Evolutionary conservation across 179 eudicot species (phyloP).

Genomic region (Beta macrorhiza): DNA sequence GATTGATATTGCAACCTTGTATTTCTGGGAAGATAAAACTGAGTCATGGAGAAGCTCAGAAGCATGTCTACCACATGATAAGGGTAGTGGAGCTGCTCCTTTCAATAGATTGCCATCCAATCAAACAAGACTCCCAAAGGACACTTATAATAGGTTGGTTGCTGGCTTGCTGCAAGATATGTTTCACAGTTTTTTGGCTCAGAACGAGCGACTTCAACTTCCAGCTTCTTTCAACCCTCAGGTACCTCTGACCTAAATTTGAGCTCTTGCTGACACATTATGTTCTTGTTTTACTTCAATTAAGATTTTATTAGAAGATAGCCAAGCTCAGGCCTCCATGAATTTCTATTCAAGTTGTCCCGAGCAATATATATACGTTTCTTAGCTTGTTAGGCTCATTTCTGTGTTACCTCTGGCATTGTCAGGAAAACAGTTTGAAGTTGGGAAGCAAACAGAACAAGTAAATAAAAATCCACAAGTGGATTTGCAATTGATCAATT

Average conservation of each 20-base stretch:
- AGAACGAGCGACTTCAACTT: slow-evolving; percentile 59
- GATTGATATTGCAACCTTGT: slow-evolving; percentile 93
- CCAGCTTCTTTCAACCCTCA: slow-evolving; percentile 52
- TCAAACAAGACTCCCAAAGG: slow-evolving; percentile 58
- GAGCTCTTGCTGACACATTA: neutral
- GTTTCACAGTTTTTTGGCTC: slow-evolving; percentile 85
- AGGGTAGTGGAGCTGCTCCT: slow-evolving; percentile 87
- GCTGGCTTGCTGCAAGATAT: slow-evolving; percentile 91
- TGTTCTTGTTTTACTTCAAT: neutral
- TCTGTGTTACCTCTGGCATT: slow-evolving; percentile 10
- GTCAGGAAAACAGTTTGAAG: slow-evolving; percentile 74
- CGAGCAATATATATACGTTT: neutral
- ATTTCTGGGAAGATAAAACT: slow-evolving; percentile 91
- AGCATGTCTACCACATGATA: slow-evolving; percentile 98
- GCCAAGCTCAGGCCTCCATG: neutral
- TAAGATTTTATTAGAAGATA: neutral
- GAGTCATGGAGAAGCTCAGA: slow-evolving; percentile 67
- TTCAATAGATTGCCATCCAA: slow-evolving; percentile 61
- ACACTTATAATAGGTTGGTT: slow-evolving; percentile 68
- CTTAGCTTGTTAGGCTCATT: slow-evolving; percentile 10
- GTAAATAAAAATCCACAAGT: slow-evolving; percentile 64
- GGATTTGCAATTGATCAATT: slow-evolving; percentile 73
- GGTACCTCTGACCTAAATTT: slow-evolving; percentile 39
- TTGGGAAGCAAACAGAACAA: slow-evolving; percentile 66
- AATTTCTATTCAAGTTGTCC: neutral